Conservation (phyloP, 192 early-diverging fungal species). For the Powellomyces hirtus region DNA sequence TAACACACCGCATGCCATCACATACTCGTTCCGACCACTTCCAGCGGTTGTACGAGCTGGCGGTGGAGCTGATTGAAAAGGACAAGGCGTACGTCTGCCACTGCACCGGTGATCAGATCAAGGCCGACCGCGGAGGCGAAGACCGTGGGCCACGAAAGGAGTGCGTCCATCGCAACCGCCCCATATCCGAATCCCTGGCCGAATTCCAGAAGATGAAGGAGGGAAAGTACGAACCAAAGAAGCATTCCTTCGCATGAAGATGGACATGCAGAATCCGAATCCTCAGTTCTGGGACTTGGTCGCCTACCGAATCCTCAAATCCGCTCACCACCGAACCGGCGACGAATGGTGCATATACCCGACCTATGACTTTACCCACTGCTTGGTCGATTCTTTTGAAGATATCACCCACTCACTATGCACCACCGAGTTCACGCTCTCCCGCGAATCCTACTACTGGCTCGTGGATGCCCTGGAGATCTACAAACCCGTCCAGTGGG, state of each 20-base stretch:
- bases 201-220: slow-evolving; percentile 99
- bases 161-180: slow-evolving; percentile 89
- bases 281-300: slow-evolving; percentile 99
- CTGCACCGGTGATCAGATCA: slow-evolving; percentile 94
- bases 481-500: slow-evolving; percentile 99
- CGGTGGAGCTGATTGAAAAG: slow-evolving; percentile 82
- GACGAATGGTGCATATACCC: slow-evolving; percentile 98
- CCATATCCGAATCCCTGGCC: slow-evolving; percentile 84
- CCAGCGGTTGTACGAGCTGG: slow-evolving; percentile 92
- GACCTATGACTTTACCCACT: slow-evolving; percentile 99
- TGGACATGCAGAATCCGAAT: slow-evolving; percentile 96
- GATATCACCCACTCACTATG: slow-evolving; percentile 99
- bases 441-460: slow-evolving; percentile 99
- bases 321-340: slow-evolving; percentile 89
- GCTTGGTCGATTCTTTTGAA: slow-evolving; percentile 97
- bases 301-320: slow-evolving; percentile 91
- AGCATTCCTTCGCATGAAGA: slow-evolving; percentile 98
- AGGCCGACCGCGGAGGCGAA: slow-evolving; percentile 88
- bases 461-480: slow-evolving; percentile 95
- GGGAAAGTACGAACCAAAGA: slow-evolving; percentile 89
- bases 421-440: slow-evolving; percentile 92
- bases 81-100: slow-evolving; percentile 94
- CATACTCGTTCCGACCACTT: slow-evolving; percentile 99
- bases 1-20: slow-evolving; percentile 86
- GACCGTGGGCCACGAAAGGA: slow-evolving; percentile 79